A percentile compares a stretch with the other conserved stretches of the same genome.
These are phyloP conservation scores for Dimocarpus longan DNA, from an alignment of 345 rosid genomes.

Conservation along the genomic window DNA sequence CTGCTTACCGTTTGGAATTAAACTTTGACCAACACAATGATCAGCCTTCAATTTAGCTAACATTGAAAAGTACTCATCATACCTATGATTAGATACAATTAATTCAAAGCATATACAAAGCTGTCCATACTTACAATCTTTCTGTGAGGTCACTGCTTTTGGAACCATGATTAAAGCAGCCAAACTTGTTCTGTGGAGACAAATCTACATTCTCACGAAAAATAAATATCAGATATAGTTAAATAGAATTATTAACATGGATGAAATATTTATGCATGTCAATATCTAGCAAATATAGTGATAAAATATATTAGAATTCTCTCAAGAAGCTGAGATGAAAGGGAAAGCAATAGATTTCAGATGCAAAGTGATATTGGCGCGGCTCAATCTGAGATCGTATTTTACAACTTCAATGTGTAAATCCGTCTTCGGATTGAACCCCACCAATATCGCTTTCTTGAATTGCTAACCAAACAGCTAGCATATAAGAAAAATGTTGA, in stretches of 20 bases:
- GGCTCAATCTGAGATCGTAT: constrained; percentile 95
- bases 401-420: constrained; percentile 49
- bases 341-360: constrained; percentile 18
- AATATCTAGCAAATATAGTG: not conserved
- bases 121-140: not conserved
- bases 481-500: not conserved
- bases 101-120: not conserved
- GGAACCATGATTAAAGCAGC: not conserved
- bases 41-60: no score
- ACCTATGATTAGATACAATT: not conserved
- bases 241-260: not conserved
- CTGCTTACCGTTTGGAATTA: no score
- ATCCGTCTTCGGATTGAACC: constrained; percentile 96
- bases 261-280: not conserved
- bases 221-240: not conserved
- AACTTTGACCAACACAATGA: no score
- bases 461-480: constrained; percentile 28
- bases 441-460: constrained; percentile 82
- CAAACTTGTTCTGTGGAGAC: not conserved
- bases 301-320: not conserved
- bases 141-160: not conserved
- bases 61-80: not conserved
- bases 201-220: not conserved
- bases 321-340: not conserved
- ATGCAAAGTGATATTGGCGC: constrained; percentile 89